Conservation (phyloP, 2,329 filamentous ascomycete genomes). For the Tothia fuscella region DNA sequence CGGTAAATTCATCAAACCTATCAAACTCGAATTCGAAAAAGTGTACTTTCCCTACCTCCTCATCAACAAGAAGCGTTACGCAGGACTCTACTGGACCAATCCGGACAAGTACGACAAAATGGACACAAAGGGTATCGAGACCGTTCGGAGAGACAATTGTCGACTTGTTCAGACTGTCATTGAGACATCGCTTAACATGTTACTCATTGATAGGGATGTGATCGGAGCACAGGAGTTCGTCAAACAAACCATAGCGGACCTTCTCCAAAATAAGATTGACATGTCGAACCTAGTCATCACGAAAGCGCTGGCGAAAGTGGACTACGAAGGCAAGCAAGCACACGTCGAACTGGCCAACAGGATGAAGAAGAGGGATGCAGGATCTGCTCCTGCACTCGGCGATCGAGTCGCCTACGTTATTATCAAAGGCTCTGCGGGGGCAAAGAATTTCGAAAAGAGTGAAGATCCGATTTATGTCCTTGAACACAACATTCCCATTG, state of each 20-base stretch:
- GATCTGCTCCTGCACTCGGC: conserved; percentile 81
- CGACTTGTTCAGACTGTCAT: conserved; percentile 92
- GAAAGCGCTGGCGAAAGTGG: conserved; percentile 73
- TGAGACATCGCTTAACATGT: conserved; percentile 89
- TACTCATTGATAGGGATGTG: conserved; percentile 85
- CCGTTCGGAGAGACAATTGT: conserved; percentile 93
- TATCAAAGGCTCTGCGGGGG: conserved; percentile 76
- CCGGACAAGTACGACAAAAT: conserved; percentile 96
- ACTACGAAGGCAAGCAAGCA: conserved; percentile 86
- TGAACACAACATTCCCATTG: conserved; percentile 94
- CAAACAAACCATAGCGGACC: conserved; percentile 87
- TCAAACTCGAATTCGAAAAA: conserved; percentile 98
- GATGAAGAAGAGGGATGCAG: conserved; percentile 94
- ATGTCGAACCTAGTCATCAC: conserved; percentile 99
- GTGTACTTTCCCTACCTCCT: conserved; percentile 96
- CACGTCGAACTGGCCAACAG: conserved; percentile 91
- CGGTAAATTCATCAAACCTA: conserved; percentile 85
- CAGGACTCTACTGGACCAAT: conserved; percentile 94
- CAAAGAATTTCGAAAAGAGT: conserved; percentile 93
- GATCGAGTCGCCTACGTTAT: conserved; percentile 98
- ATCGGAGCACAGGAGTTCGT: conserved; percentile 93
- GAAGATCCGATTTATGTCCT: conserved; percentile 96
- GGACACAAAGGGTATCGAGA: conserved; percentile 99
- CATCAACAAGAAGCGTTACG: conserved; percentile 99
- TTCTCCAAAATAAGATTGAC: conserved; percentile 94